Percentiles rank a stretch among this genome's conserved stretches.
Evolutionary conservation across 1,284 basidiomycete genomes (phyloP).

Genomic region (Phellinidium pouzarii): DNA sequence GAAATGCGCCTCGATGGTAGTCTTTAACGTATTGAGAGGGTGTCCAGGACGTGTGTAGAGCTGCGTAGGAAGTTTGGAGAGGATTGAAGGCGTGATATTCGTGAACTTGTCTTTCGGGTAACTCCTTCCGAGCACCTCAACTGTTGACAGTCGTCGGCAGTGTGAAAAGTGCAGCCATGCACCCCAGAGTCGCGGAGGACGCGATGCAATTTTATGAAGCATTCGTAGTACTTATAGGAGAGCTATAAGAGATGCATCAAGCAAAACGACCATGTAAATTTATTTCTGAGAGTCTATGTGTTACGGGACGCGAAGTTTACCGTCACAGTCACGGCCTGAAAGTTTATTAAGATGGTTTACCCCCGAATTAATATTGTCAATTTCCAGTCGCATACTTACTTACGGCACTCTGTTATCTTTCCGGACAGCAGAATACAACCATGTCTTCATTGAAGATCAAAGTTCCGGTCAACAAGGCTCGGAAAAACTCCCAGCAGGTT

Average conservation of each 20-base stretch:
- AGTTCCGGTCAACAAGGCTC: background rate
- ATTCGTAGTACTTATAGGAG: background rate
- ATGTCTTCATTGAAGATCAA: slow-evolving; percentile 12
- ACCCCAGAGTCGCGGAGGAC: background rate
- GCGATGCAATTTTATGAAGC: background rate
- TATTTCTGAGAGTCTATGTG: too few species aligned
- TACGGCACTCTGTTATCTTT: too few species aligned
- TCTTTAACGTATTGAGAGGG: slow-evolving; percentile 81
- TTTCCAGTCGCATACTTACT: too few species aligned
- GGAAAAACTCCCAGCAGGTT: background rate
- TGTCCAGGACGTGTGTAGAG: slow-evolving; percentile 77
- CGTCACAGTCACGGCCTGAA: background rate
- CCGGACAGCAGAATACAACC: background rate
- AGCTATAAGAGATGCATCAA: background rate
- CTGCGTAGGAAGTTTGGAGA: slow-evolving; percentile 63
- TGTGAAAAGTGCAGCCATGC: slow-evolving; percentile 4
- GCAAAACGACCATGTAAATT: background rate
- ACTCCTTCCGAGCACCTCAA: slow-evolving; percentile 43
- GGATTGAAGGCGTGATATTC: slow-evolving; percentile 83
- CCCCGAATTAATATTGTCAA: too few species aligned
- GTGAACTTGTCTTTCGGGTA: slow-evolving; percentile 76
- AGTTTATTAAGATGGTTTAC: background rate
- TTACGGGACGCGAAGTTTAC: slow-evolving; percentile 2
- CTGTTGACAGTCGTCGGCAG: slow-evolving; percentile 5
- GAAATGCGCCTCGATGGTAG: slow-evolving; percentile 83